Conservation (phyloP, 768 basidiomycete genomes). For the Lactarius psammicola region DNA sequence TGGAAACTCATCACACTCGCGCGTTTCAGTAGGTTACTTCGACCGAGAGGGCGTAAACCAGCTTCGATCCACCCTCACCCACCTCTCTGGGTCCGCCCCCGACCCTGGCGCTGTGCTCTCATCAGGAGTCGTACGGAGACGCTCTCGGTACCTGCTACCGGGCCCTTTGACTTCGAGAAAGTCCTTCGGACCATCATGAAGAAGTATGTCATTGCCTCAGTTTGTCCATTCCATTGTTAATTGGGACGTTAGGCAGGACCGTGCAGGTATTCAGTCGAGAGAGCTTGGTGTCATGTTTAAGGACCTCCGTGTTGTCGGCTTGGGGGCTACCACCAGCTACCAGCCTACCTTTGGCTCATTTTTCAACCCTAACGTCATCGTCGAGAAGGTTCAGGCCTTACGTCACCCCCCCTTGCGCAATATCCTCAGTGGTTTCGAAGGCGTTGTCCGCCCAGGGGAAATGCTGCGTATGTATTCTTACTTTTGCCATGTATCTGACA, state of each 20-base stretch:
- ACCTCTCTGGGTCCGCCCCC: not conserved
- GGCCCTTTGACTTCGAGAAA: conserved; percentile 36
- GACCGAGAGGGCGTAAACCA: conserved; percentile 49
- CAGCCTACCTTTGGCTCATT: conserved; percentile 62
- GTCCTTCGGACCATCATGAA: conserved; percentile 31
- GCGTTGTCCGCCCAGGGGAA: conserved; percentile 58
- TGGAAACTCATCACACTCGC: conserved; percentile 3
- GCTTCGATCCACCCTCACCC: conserved; percentile 41
- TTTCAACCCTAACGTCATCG: conserved; percentile 51
- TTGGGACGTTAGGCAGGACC: conserved; percentile 41
- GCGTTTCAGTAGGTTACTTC: conserved; percentile 48
- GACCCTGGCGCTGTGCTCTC: not conserved
- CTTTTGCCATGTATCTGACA: not conserved
- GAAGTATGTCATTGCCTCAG: conserved; percentile 25
- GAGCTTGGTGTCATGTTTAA: conserved; percentile 62
- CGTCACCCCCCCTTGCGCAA: conserved; percentile 62
- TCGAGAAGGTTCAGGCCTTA: conserved; percentile 43
- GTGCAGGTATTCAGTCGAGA: conserved; percentile 49
- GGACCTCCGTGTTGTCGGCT: conserved; percentile 56
- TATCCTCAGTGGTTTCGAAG: conserved; percentile 54
- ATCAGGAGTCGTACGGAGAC: conserved; percentile 31
- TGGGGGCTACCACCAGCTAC: conserved; percentile 53
- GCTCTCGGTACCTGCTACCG: conserved; percentile 28
- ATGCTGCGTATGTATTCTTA: conserved; percentile 57
- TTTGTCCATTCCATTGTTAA: not conserved